phyloP scores from a whole-genome alignment of 2,329 filamentous ascomycete genomes.

The Cladosporium cucumerinum region DNA sequence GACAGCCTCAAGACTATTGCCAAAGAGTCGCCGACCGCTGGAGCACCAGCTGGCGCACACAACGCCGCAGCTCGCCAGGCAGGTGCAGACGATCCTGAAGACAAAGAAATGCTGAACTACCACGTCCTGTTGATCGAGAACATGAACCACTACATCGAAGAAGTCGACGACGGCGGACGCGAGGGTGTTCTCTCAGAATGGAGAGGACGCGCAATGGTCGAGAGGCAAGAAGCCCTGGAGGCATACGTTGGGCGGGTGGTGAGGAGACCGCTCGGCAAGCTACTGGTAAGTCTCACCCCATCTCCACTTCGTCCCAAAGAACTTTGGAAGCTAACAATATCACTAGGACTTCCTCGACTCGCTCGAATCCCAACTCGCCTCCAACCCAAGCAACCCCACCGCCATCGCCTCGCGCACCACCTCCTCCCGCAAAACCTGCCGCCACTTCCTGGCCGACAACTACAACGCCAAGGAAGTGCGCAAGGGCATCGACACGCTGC shows the following conservation, averaged over 20 bases:
- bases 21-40: conserved; percentile 56
- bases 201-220: conserved; percentile 71
- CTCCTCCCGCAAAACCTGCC: conserved; percentile 77
- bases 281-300: conserved; percentile 53
- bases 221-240: conserved; percentile 81
- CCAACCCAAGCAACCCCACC: conserved; percentile 38
- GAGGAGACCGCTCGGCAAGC: conserved; percentile 80
- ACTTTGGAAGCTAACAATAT: not conserved
- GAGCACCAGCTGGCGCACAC: conserved; percentile 51
- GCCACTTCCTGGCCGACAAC: conserved; percentile 77
- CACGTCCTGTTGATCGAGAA: conserved; percentile 97
- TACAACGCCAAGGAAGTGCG: conserved; percentile 75
- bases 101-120: conserved; percentile 95
- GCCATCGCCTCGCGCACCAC: conserved; percentile 74
- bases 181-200: conserved; percentile 78
- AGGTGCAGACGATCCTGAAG: conserved; percentile 65
- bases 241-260: conserved; percentile 87
- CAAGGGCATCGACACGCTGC: conserved; percentile 83
- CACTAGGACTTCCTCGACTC: conserved; percentile 78
- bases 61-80: conserved; percentile 31
- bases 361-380: conserved; percentile 67
- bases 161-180: conserved; percentile 65
- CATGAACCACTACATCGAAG: conserved; percentile 96
- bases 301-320: no score
- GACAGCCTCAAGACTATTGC: conserved; percentile 95